Evolutionary conservation across 2,329 filamentous ascomycete genomes (phyloP).

Genomic region (Dothistroma pini): DNA sequence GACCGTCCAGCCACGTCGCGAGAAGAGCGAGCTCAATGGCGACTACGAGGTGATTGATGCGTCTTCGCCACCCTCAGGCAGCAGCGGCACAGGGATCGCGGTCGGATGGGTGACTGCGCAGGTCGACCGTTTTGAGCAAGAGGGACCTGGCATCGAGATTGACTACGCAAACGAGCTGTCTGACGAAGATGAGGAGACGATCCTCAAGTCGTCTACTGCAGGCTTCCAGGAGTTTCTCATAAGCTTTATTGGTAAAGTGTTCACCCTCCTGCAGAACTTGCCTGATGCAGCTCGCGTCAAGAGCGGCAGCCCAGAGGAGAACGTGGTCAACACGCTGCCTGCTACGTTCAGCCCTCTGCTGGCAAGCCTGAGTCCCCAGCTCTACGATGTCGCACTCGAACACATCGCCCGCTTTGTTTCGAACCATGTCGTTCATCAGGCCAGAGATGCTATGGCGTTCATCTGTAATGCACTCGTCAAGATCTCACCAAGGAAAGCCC

Average conservation of each 20-base stretch:
- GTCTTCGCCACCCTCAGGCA: constrained; percentile 20
- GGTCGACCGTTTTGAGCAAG: constrained; percentile 87
- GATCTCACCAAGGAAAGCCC: constrained; percentile 86
- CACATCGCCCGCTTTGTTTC: constrained; percentile 91
- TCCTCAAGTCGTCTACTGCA: constrained; percentile 89
- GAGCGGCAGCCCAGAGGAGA: constrained; percentile 90
- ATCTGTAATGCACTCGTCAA: constrained; percentile 96
- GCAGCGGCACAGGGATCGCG: constrained; percentile 56
- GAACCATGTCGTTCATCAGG: constrained; percentile 94
- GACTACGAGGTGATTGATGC: constrained; percentile 31
- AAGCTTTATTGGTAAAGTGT: constrained; percentile 87
- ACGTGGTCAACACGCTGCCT: constrained; percentile 91
- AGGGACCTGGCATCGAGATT: constrained; percentile 79
- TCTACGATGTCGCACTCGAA: constrained; percentile 87
- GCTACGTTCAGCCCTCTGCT: constrained; percentile 88
- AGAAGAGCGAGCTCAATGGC: constrained; percentile 32
- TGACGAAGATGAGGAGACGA: constrained; percentile 81
- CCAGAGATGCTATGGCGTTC: constrained; percentile 96
- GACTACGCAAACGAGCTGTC: constrained; percentile 78
- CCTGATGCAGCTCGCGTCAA: constrained; percentile 85
- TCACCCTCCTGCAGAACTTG: constrained; percentile 90
- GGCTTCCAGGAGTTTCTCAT: constrained; percentile 90
- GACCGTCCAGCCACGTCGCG: constrained; percentile 54
- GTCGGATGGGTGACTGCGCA: constrained; percentile 92
- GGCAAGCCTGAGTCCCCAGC: constrained; percentile 82